Base-by-base conservation (phyloP, 2,329 filamentous ascomycete genomes). In the Spiromastix sp. region DNA sequence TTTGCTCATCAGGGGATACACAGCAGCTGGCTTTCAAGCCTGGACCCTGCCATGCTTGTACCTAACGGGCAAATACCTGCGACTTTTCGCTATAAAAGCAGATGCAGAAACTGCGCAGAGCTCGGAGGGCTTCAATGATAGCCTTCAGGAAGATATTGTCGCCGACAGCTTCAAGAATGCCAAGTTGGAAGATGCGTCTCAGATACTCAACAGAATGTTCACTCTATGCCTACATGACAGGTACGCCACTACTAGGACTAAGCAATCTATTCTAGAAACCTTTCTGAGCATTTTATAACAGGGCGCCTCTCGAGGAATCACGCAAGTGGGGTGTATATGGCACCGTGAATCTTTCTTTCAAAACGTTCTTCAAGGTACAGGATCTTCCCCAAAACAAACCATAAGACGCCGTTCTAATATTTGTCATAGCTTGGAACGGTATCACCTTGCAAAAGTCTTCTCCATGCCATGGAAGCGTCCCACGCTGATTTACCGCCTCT, bases 251-350 rank as follows among this genome's bases (percentile, higher is more conserved):
- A n/a, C n/a, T 12, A 34, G 3, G n/a, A 11, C 4, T 25, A 9
- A n/a, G 11, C 6, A 24, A 15, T 10, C 13, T 34, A 8, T 24
- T 32, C 29, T 18, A 16, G 12, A 12, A 4, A 12, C 12, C 9
- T 13, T 36, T 37, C 39, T 41, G 34, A 41, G 34, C 19, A 11
- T 38, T 29, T 42, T 46, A 47, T 52, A 41, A 54, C 50, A 89
- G 85, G 59, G 82, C 83, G 41, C 78, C 82, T 10, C 67, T 95
- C 29, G 78, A 86, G 51, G 82, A 93, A 50, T 95, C 89, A 6
- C 78, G 91, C 36, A 98, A 96, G 73, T 98, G 91, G 91, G 93
- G 85, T 5, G 83, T 94, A 31, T 98, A 98, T 65, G 87, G 86
- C 57, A 80, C 89, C 45, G 85, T 87, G 52, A 96, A 94, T 54